These are phyloP conservation scores for Centaurea solstitialis DNA, from an alignment of 129 eudicot genomes.

Conservation along the genomic window DNA sequence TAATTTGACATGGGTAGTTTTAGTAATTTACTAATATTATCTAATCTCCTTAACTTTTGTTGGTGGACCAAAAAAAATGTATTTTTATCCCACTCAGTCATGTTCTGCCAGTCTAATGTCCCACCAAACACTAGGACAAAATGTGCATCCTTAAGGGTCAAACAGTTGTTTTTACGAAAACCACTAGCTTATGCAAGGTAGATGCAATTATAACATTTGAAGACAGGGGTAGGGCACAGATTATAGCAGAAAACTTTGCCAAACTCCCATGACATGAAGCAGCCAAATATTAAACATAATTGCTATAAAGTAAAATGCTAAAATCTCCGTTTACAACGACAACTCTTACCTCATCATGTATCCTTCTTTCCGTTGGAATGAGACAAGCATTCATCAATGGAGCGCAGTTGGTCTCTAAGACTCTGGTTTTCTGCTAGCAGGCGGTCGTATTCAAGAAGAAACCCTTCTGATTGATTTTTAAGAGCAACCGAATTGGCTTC, in stretches of 20 bases:
- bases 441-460: conserved; percentile 61
- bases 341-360: conserved; percentile 28
- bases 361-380: conserved; percentile 67
- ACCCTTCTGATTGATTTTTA: conserved; percentile 67
- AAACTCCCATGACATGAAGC: conserved; percentile 14
- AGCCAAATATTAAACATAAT: background rate
- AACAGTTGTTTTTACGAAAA: too few relatives aligned
- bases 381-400: conserved; percentile 43
- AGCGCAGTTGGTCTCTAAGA: conserved; percentile 47
- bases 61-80: too few relatives aligned
- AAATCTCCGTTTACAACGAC: background rate
- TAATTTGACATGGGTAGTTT: too few relatives aligned
- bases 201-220: conserved; percentile 10
- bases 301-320: background rate
- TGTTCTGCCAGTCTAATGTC: too few relatives aligned
- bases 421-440: conserved; percentile 46
- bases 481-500: conserved; percentile 61
- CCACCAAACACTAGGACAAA: too few relatives aligned
- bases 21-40: too few relatives aligned
- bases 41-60: too few relatives aligned
- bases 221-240: background rate
- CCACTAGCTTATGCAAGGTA: background rate
- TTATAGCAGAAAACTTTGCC: conserved; percentile 7
- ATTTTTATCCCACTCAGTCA: too few relatives aligned
- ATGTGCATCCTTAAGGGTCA: too few relatives aligned